Percentiles rank a stretch among this genome's conserved stretches.
These are phyloP conservation scores for Neurospora sp. DNA, from an alignment of 495 filamentous ascomycete genomes.

Conservation along the genomic window DNA sequence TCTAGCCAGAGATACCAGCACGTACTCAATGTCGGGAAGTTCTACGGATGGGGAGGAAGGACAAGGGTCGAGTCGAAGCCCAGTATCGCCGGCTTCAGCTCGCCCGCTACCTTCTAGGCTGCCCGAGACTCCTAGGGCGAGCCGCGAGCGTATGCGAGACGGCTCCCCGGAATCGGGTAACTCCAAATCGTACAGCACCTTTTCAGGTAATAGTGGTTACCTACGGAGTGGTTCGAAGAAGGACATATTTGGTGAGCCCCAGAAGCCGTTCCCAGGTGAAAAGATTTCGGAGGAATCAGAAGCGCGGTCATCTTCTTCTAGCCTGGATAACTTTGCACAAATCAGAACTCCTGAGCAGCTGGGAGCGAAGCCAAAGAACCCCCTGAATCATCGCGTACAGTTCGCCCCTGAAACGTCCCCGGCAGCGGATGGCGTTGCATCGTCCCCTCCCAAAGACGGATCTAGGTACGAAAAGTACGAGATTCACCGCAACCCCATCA, in stretches of 20 bases:
- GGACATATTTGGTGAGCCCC: constrained; percentile 46
- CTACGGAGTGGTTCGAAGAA: constrained; percentile 42
- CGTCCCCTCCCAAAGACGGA: constrained; percentile 40
- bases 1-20: constrained; percentile 33
- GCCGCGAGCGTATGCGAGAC: constrained; percentile 21
- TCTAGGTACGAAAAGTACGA: constrained; percentile 60
- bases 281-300: constrained; percentile 85
- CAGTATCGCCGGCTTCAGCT: constrained; percentile 20
- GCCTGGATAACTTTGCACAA: not conserved
- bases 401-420: constrained; percentile 28
- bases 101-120: constrained; percentile 11
- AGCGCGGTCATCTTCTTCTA: constrained; percentile 17
- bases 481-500: constrained; percentile 67
- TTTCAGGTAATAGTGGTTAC: constrained; percentile 15
- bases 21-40: constrained; percentile 39
- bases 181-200: constrained; percentile 18
- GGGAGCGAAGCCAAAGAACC: constrained; percentile 46
- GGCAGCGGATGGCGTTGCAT: constrained; percentile 3
- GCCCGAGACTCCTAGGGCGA: constrained; percentile 17
- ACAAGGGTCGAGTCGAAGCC: constrained; percentile 9
- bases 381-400: constrained; percentile 45
- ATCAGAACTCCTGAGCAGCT: constrained; percentile 20
- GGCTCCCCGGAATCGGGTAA: constrained; percentile 13
- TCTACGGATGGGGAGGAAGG: constrained; percentile 39
- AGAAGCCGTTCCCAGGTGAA: constrained; percentile 56